These are phyloP conservation scores for Penicillium sp. DNA, from an alignment of 2,329 filamentous ascomycete species.

Conservation along the genomic window DNA sequence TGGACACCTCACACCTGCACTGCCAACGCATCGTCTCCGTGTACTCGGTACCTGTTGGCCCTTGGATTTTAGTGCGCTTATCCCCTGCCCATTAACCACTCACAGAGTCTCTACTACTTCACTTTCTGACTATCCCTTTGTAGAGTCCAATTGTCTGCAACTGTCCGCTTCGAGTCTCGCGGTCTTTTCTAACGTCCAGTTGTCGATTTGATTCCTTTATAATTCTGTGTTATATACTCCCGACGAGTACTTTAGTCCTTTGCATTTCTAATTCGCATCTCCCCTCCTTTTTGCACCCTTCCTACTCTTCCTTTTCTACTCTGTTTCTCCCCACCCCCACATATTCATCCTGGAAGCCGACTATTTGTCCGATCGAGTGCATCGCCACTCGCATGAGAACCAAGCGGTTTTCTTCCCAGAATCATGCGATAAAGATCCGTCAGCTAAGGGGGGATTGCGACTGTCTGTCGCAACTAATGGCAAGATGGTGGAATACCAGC, in stretches of 20 bases:
- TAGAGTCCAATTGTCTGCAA: conserved; percentile 23
- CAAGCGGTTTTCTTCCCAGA: conserved; percentile 23
- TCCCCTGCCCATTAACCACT: neutral
- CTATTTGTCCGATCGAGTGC: conserved; percentile 14
- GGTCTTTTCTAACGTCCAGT: neutral
- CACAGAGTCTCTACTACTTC: conserved; percentile 4
- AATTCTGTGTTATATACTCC: conserved; percentile 8
- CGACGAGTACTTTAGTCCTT: neutral
- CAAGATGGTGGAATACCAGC: conserved; percentile 43
- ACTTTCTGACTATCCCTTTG: conserved; percentile 3
- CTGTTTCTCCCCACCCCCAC: neutral
- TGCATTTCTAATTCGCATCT: conserved; percentile 5
- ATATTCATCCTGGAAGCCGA: conserved; percentile 19
- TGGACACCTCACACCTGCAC: conserved; percentile 34
- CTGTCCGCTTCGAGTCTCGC: conserved; percentile 31
- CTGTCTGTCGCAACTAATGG: conserved; percentile 34
- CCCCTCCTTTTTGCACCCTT: conserved; percentile 1
- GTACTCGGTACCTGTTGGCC: conserved; percentile 20
- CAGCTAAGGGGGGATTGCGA: conserved; percentile 38
- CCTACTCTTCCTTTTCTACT: conserved; percentile 2
- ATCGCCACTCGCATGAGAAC: conserved; percentile 21
- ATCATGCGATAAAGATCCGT: conserved; percentile 41
- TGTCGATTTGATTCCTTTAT: neutral
- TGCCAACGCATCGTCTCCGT: conserved; percentile 28
- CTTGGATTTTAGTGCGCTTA: neutral